phyloP scores from a whole-genome alignment of 352 stramenopile species.

The Peronosclerospora sorghi region DNA sequence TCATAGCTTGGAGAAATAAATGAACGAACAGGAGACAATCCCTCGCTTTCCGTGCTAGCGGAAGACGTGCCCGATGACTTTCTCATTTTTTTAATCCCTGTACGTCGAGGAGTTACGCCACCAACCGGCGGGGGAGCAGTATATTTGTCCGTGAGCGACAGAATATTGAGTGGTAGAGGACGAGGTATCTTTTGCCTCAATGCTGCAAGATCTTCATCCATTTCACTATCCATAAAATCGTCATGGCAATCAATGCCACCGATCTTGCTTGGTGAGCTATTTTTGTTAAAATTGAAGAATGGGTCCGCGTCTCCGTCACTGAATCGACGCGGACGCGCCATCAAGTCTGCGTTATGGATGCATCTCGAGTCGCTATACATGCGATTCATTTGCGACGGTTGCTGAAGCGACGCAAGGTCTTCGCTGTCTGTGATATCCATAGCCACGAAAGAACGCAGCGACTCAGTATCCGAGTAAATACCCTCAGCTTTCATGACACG shows the following conservation, averaged over 20 bases:
- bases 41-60: conserved; percentile 32
- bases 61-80: conserved; percentile 46
- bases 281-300: conserved; percentile 39
- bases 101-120: conserved; percentile 18
- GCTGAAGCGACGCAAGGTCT: conserved; percentile 37
- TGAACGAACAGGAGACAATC: conserved; percentile 25
- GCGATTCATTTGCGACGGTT: conserved; percentile 46
- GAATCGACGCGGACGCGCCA: conserved; percentile 54
- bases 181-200: conserved; percentile 12
- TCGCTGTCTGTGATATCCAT: conserved; percentile 62
- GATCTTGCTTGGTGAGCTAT: conserved; percentile 14
- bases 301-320: conserved; percentile 72
- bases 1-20: conserved; percentile 35
- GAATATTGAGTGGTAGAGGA: conserved; percentile 13
- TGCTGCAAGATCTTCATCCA: conserved; percentile 15
- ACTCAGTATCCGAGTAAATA: conserved; percentile 63
- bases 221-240: conserved; percentile 19
- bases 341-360: conserved; percentile 21
- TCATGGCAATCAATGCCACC: conserved; percentile 17
- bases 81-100: conserved; percentile 26
- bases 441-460: conserved; percentile 64
- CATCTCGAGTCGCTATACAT: conserved; percentile 70
- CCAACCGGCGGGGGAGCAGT: conserved; percentile 19
- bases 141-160: conserved; percentile 29
- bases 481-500: conserved; percentile 46